Percentiles rank a stretch among this genome's conserved stretches.
Conservation (phyloP, 345 rosid species). For the Orychophragmus violaceus region DNA sequence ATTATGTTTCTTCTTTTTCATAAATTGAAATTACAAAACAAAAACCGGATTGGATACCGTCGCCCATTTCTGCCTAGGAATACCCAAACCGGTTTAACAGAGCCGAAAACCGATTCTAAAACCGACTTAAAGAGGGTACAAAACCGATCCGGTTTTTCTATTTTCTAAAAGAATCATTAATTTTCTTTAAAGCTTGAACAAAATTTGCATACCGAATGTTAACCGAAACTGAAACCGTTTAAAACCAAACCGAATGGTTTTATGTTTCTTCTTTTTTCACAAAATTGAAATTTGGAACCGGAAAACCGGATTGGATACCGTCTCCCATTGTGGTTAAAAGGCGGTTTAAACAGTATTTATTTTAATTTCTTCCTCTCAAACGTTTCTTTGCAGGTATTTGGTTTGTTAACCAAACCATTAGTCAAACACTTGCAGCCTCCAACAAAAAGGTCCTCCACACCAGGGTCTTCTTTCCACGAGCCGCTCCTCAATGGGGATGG, state of each 20-base stretch:
- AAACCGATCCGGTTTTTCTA: too few species aligned
- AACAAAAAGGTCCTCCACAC: constrained; percentile 39
- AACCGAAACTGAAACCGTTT: neutral
- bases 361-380: neutral
- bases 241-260: neutral
- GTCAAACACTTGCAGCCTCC: constrained; percentile 69
- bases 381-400: constrained; percentile 57
- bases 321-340: neutral
- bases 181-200: too few species aligned
- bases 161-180: too few species aligned
- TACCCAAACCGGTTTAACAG: too few species aligned
- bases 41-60: too few species aligned
- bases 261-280: too few species aligned
- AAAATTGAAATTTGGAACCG: neutral
- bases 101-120: too few species aligned
- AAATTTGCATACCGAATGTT: too few species aligned
- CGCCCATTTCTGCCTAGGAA: too few species aligned
- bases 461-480: constrained; percentile 43
- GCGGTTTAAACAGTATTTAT: neutral
- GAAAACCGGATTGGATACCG: neutral
- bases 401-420: constrained; percentile 77
- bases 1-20: too few species aligned
- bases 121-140: too few species aligned
- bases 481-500: constrained; percentile 46
- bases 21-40: too few species aligned